Evolutionary conservation across 2,329 filamentous ascomycete species (phyloP).

Genomic region (Bisporella sp.): DNA sequence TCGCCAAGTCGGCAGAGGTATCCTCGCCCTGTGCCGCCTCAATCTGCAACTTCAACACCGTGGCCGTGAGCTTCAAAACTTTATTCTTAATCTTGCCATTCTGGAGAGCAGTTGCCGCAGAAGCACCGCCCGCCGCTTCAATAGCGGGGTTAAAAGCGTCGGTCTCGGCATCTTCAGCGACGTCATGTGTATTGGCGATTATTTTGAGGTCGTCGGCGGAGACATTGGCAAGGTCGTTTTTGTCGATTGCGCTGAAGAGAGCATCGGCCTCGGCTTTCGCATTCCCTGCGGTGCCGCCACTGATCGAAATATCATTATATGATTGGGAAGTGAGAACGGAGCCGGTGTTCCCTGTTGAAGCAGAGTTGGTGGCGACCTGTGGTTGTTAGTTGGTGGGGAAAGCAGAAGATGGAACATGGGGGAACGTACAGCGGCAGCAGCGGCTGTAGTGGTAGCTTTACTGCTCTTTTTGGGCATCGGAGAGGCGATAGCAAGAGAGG

Average conservation of each 20-base stretch:
- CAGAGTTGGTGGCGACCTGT: not conserved
- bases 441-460: not conserved
- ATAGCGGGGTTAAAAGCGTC: slow-evolving; percentile 49
- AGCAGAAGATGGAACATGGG: too few relatives aligned
- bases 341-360: slow-evolving; percentile 11
- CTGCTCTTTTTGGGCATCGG: not conserved
- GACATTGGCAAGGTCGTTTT: slow-evolving; percentile 36
- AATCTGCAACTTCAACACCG: slow-evolving; percentile 42
- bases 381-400: too few relatives aligned
- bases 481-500: too few relatives aligned
- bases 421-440: too few relatives aligned
- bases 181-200: slow-evolving; percentile 43
- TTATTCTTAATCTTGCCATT: slow-evolving; percentile 55
- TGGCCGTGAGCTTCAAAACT: slow-evolving; percentile 48
- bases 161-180: slow-evolving; percentile 45
- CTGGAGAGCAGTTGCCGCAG: slow-evolving; percentile 40
- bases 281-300: slow-evolving; percentile 37
- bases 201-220: slow-evolving; percentile 40
- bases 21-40: slow-evolving; percentile 44
- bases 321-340: slow-evolving; percentile 29
- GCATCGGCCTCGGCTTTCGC: slow-evolving; percentile 38
- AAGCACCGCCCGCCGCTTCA: slow-evolving; percentile 36
- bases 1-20: slow-evolving; percentile 33
- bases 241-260: slow-evolving; percentile 32
- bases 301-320: slow-evolving; percentile 42